Evolutionary conservation across 2,329 filamentous ascomycete genomes (phyloP).

Genomic region (Pyricularia sp.): DNA sequence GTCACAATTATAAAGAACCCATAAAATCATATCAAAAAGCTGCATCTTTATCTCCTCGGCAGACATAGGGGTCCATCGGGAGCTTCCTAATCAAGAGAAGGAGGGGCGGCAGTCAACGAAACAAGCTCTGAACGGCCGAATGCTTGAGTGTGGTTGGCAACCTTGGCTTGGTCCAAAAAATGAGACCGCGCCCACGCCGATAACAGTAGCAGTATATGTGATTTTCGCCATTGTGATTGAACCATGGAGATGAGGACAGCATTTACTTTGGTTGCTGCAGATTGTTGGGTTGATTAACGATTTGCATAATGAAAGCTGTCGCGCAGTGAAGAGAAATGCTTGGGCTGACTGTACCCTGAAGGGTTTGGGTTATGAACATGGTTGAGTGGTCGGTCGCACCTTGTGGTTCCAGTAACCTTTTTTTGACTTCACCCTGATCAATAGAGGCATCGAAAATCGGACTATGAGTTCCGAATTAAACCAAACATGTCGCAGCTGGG

Average conservation of each 20-base stretch:
- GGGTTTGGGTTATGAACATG: not conserved
- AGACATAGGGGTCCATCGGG: not conserved
- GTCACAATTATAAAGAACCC: not conserved
- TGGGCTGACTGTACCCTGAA: not conserved
- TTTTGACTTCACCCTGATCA: not conserved
- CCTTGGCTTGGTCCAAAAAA: not conserved
- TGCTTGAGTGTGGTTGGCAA: not conserved
- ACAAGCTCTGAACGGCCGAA: not conserved
- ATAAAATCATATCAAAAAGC: not conserved
- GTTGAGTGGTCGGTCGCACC: not conserved
- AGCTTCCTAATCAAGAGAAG: not conserved
- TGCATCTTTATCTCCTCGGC: not conserved
- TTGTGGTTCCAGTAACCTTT: not conserved
- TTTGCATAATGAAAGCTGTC: not conserved
- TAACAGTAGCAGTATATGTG: not conserved
- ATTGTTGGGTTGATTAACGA: not conserved
- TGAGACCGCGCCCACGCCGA: not conserved
- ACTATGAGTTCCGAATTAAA: not conserved
- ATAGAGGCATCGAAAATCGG: not conserved
- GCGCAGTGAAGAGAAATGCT: not conserved
- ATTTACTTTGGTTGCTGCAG: not conserved
- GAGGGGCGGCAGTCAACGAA: not conserved
- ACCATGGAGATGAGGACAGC: not conserved
- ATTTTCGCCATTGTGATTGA: not conserved
- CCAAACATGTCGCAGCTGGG: conserved; percentile 12